Evolutionary conservation across 1,284 basidiomycete genomes (phyloP).

Genomic region (Spongiforma sp.): DNA sequence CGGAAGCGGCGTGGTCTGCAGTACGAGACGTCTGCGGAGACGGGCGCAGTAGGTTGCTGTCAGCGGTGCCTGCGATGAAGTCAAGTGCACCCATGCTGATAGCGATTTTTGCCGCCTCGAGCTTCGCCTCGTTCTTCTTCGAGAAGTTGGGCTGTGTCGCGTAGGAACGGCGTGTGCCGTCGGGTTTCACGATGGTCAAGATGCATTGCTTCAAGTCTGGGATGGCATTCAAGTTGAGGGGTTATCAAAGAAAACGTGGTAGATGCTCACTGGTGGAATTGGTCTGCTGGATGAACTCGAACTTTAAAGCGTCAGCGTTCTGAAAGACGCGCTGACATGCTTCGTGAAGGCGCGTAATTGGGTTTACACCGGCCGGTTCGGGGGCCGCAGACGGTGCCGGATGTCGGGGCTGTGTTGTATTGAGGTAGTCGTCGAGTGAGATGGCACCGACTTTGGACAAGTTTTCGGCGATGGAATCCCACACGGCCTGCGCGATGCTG

Average conservation of each 20-base stretch:
- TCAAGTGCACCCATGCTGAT: conserved; percentile 61
- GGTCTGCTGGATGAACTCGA: conserved; percentile 49
- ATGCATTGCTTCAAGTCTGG: conserved; percentile 63
- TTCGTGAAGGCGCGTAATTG: conserved; percentile 45
- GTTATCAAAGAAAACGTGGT: neutral
- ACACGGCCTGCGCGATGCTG: conserved; percentile 1
- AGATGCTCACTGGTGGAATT: conserved; percentile 37
- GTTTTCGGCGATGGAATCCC: conserved; percentile 23
- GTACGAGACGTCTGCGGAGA: neutral
- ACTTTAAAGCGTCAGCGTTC: conserved; percentile 42
- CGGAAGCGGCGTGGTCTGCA: neutral
- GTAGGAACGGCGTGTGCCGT: conserved; percentile 55
- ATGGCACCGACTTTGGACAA: conserved; percentile 27
- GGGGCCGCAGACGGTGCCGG: neutral
- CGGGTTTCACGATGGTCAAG: conserved; percentile 59
- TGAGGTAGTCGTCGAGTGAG: conserved; percentile 29
- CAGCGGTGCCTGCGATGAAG: conserved; percentile 53
- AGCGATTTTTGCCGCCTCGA: conserved; percentile 55
- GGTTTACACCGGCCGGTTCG: conserved; percentile 15
- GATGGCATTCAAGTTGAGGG: conserved; percentile 4
- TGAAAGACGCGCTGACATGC: conserved; percentile 49
- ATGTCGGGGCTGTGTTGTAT: neutral
- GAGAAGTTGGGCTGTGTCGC: conserved; percentile 48
- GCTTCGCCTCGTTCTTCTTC: conserved; percentile 55
- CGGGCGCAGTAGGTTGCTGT: too few species aligned